Evolutionary conservation across 352 stramenopile species (phyloP), one percentile per base, ranked within the genome.

Genomic region (Thraustochytrium sp.): DNA sequence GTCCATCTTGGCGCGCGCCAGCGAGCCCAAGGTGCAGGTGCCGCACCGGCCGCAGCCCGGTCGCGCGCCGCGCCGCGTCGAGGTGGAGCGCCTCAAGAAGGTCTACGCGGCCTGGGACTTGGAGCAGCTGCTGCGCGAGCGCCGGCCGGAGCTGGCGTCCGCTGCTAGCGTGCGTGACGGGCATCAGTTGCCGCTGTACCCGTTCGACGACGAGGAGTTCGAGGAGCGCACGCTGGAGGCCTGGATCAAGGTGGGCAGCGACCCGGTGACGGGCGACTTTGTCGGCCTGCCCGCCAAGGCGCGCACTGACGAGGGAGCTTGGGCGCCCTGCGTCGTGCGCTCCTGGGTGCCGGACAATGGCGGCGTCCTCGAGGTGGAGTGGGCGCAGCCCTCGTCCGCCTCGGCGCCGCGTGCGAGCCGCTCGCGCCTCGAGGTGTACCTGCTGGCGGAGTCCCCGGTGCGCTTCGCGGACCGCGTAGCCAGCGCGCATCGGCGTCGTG

Each of bases 401-500:
- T 11, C 1, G 21, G 8, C 9, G 29, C 13, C 16, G 42, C 21
- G 13, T 21, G 40, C 16, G n/a, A 16, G 42, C 62, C 88, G 55
- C 13, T 29, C 55, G 26, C 84, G 89, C 11, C 61, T 93, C n/a
- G 64, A 88, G 31, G 82, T 92, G 11, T 92, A 84, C 64, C 90
- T 92, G 49, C 74, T 86, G n/a, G 86, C 85, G 4, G 89, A 92
- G 83, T 87, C 91, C 54, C 89, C 89, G 18, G 61, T 86, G 5
- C 54, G 84, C 38, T 91, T 90, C 54, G 89, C 83, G 16, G 85
- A 89, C 37, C 84, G 89, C 36, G 84, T 91, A 9, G 85, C 62
- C 23, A 56, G 76, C 34, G 88, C 87, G 37, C 82, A 88, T 64
- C 18, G 42, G 16, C 46, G 61, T 3, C 87, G 88, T 18, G 9